Conservation (phyloP, 805 yeast genomes). For the Ogataea angusta region DNA sequence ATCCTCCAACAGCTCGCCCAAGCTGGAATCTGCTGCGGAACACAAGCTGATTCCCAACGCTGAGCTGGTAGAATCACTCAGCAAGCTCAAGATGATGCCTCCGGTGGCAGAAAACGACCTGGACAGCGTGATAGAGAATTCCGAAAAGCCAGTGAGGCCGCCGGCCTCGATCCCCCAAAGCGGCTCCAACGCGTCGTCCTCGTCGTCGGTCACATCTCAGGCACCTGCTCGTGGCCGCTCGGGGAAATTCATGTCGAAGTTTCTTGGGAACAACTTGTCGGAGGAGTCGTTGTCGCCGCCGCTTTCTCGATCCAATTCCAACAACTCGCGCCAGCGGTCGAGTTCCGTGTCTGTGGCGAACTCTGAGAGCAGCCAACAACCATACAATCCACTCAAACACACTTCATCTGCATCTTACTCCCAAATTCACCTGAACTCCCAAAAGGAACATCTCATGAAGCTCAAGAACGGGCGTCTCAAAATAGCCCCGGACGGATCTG, state of each 20-base stretch:
- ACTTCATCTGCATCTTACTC: constrained; percentile 27
- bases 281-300: constrained; percentile 26
- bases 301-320: constrained; percentile 19
- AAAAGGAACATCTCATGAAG: constrained; percentile 26
- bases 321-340: constrained; percentile 19
- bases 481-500: constrained; percentile 29
- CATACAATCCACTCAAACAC: constrained; percentile 22
- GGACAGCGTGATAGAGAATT: constrained; percentile 30
- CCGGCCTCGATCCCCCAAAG: constrained; percentile 8
- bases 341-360: constrained; percentile 23
- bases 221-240: constrained; percentile 22
- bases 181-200: constrained; percentile 12
- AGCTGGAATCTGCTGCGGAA: constrained; percentile 8
- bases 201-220: constrained; percentile 12
- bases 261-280: constrained; percentile 18
- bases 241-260: constrained; percentile 20
- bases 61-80: constrained; percentile 25
- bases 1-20: constrained; percentile 18
- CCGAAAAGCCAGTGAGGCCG: constrained; percentile 5
- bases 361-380: constrained; percentile 15
- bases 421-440: constrained; percentile 16
- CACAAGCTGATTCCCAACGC: constrained; percentile 15
- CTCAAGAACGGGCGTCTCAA: constrained; percentile 30
- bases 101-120: constrained; percentile 33
- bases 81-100: constrained; percentile 31